Evolutionary conservation across 768 basidiomycete genomes (phyloP).

Genomic region (Cyclocybe aegerita): DNA sequence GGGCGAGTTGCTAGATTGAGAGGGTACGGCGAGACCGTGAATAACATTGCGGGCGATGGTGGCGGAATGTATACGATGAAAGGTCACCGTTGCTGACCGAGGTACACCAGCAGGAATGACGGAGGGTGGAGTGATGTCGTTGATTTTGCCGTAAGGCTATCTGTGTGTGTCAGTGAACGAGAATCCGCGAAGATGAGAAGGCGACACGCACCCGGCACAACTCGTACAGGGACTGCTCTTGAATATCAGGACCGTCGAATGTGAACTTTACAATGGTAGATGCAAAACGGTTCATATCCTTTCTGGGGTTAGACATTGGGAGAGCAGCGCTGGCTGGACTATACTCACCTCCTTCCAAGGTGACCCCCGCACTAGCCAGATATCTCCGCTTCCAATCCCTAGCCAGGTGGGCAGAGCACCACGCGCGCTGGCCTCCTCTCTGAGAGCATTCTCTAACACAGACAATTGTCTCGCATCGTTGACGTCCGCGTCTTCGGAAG

Average conservation of each 20-base stretch:
- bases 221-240: conserved; percentile 77
- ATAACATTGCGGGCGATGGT: conserved; percentile 81
- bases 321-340: not conserved
- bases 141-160: conserved; percentile 82
- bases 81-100: conserved; percentile 66
- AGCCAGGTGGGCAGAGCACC: conserved; percentile 68
- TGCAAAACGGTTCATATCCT: conserved; percentile 88
- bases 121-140: conserved; percentile 58
- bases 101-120: conserved; percentile 65
- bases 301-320: not conserved
- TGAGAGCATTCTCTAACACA: conserved; percentile 47
- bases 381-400: conserved; percentile 46
- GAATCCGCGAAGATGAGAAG: not conserved
- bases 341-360: conserved; percentile 77
- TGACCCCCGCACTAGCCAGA: conserved; percentile 74
- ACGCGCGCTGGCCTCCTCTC: conserved; percentile 39
- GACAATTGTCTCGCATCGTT: conserved; percentile 28
- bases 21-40: conserved; percentile 52
- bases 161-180: conserved; percentile 1
- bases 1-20: conserved; percentile 20
- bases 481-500: conserved; percentile 2
- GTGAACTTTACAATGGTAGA: conserved; percentile 70
- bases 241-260: conserved; percentile 88
- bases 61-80: conserved; percentile 63
- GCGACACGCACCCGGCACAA: conserved; percentile 63